Conservation (phyloP, 1,139 yeast species). For the Scheffersomyces quercinus region DNA sequence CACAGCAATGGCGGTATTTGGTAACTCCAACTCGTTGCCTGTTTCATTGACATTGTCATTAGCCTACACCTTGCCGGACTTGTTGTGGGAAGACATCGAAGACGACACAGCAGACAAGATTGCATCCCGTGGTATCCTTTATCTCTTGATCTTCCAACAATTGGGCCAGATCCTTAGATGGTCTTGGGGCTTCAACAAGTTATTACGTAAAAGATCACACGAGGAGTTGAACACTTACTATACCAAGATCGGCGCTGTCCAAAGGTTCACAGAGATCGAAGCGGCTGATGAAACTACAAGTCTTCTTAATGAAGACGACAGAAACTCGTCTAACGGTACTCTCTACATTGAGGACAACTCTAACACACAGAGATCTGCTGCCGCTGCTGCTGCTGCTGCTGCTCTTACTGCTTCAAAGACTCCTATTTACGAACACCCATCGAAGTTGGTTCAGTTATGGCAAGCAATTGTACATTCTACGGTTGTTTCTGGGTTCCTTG, state of each 20-base stretch:
- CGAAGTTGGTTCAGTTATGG: constrained; percentile 9
- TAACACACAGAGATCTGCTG: neutral
- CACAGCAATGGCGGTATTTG: constrained; percentile 87
- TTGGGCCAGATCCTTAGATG: constrained; percentile 81
- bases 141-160: constrained; percentile 78
- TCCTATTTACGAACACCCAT: constrained; percentile 4
- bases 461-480: neutral
- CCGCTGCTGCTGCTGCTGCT: neutral
- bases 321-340: neutral
- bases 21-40: constrained; percentile 77
- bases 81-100: constrained; percentile 71
- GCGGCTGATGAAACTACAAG: constrained; percentile 9
- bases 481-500: constrained; percentile 24
- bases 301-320: neutral
- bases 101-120: constrained; percentile 69
- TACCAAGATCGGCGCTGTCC: constrained; percentile 13
- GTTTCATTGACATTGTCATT: constrained; percentile 74
- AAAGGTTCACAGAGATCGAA: neutral
- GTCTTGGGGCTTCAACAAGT: constrained; percentile 89
- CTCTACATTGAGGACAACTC: constrained; percentile 1
- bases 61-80: constrained; percentile 70
- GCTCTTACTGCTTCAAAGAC: constrained; percentile 2
- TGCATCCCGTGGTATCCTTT: constrained; percentile 78
- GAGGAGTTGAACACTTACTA: constrained; percentile 40
- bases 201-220: constrained; percentile 54